These are phyloP conservation scores for Hypomyces perniciosus DNA, from an alignment of 2,329 filamentous ascomycete species.

Conservation along the genomic window DNA sequence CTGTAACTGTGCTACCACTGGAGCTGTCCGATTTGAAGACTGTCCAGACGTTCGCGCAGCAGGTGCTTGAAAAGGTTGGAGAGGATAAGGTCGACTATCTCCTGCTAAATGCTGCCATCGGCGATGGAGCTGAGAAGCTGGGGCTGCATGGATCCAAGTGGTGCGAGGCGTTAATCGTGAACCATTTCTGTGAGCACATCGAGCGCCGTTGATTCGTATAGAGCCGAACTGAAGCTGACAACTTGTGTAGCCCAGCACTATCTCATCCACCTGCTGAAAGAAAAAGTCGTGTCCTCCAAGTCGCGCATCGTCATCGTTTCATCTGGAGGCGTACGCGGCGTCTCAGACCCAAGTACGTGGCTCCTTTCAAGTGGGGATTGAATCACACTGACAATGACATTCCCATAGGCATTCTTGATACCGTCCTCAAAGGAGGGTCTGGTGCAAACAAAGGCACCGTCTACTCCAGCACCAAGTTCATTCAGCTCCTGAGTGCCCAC, in stretches of 20 bases:
- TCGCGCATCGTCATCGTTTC: constrained; percentile 46
- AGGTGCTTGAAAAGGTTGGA: constrained; percentile 37
- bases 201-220: background rate
- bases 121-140: constrained; percentile 28
- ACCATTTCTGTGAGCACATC: constrained; percentile 42
- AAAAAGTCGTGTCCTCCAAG: constrained; percentile 41
- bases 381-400: constrained; percentile 4
- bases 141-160: constrained; percentile 39
- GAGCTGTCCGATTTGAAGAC: constrained; percentile 40
- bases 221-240: constrained; percentile 8
- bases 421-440: constrained; percentile 34
- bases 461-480: constrained; percentile 44
- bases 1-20: constrained; percentile 40
- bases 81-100: constrained; percentile 40
- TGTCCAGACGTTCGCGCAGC: constrained; percentile 42
- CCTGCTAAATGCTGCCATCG: constrained; percentile 44
- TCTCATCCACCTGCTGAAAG: constrained; percentile 41
- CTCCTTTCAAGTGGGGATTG: background rate
- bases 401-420: constrained; percentile 29
- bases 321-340: constrained; percentile 39
- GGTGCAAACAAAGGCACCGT: constrained; percentile 23
- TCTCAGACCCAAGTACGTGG: constrained; percentile 32
- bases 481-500: constrained; percentile 44
- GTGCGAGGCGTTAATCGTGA: constrained; percentile 46
- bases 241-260: constrained; percentile 44